phyloP scores from a whole-genome alignment of 139 green algal species.

The Monoraphidium neglectum region DNA sequence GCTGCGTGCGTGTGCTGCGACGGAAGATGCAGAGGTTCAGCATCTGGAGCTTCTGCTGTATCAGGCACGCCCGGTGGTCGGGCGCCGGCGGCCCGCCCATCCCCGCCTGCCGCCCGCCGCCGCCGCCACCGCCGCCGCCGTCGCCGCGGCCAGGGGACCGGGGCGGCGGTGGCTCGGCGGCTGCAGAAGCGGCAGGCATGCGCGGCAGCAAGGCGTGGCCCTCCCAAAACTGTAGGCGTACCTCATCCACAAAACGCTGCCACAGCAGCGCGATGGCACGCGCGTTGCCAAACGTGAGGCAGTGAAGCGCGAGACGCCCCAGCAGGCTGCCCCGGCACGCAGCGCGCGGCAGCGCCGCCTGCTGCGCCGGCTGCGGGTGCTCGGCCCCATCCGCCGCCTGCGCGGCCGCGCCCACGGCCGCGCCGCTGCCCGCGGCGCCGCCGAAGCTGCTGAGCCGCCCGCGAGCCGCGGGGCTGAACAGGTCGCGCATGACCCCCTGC shows the following conservation, averaged over 20 bases:
- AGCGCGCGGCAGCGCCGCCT: slow-evolving; percentile 17
- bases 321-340: slow-evolving; percentile 48
- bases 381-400: neutral
- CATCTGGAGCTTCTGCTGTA: slow-evolving; percentile 90
- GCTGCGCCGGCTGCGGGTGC: neutral
- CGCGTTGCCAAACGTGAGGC: slow-evolving; percentile 67
- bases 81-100: slow-evolving; percentile 24
- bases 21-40: slow-evolving; percentile 75
- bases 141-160: neutral
- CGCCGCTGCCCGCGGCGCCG: neutral
- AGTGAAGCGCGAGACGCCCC: slow-evolving; percentile 66
- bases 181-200: slow-evolving; percentile 40
- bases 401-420: slow-evolving; percentile 3
- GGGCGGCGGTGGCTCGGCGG: too few species aligned
- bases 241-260: slow-evolving; percentile 50
- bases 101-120: neutral
- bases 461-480: slow-evolving; percentile 35
- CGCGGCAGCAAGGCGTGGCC: slow-evolving; percentile 49
- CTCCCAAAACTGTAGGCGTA: slow-evolving; percentile 74
- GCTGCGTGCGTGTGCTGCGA: neutral
- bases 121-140: neutral
- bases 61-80: slow-evolving; percentile 58
- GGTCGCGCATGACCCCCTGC: slow-evolving; percentile 59
- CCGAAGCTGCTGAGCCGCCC: neutral
- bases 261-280: slow-evolving; percentile 73